These are phyloP conservation scores for Colletotrichum australisinense DNA, from an alignment of 2,329 filamentous ascomycete genomes.

Conservation along the genomic window DNA sequence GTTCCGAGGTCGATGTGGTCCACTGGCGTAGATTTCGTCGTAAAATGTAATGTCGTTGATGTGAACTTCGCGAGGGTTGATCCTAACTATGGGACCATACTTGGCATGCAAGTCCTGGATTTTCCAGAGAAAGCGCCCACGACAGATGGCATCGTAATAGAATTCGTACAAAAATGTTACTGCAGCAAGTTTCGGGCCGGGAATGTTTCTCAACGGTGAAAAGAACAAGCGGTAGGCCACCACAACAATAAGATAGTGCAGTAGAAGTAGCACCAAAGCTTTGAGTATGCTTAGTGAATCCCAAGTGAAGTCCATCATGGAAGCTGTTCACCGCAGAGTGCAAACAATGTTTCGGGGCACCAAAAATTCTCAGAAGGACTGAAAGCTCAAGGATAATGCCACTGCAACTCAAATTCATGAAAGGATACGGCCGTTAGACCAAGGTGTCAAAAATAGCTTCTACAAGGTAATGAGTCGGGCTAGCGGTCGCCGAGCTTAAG, in stretches of 20 bases:
- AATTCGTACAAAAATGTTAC: conserved; percentile 45
- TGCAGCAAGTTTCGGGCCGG: conserved; percentile 46
- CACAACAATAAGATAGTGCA: not conserved
- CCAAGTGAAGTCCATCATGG: no score
- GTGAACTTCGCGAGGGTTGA: conserved; percentile 45
- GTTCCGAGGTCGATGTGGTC: not conserved
- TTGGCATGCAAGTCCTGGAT: conserved; percentile 46
- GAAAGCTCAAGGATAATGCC: no score
- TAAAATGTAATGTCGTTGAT: conserved; percentile 44
- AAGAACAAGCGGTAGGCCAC: conserved; percentile 2
- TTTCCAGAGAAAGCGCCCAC: conserved; percentile 46
- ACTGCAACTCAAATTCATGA: no score
- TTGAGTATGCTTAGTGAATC: no score
- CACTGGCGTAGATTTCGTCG: conserved; percentile 40
- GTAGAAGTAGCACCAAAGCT: conserved; percentile 14
- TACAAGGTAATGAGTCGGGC: no score
- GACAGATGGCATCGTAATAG: conserved; percentile 46
- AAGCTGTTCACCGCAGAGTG: no score
- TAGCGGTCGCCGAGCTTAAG: no score
- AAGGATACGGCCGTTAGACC: no score
- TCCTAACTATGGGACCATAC: conserved; percentile 49
- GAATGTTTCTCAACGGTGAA: conserved; percentile 27
- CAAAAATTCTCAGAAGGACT: no score
- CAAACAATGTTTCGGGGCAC: no score
- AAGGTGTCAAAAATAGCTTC: no score